Evolutionary conservation across 345 rosid genomes (phyloP).

Genomic region (Brassica juncea): DNA sequence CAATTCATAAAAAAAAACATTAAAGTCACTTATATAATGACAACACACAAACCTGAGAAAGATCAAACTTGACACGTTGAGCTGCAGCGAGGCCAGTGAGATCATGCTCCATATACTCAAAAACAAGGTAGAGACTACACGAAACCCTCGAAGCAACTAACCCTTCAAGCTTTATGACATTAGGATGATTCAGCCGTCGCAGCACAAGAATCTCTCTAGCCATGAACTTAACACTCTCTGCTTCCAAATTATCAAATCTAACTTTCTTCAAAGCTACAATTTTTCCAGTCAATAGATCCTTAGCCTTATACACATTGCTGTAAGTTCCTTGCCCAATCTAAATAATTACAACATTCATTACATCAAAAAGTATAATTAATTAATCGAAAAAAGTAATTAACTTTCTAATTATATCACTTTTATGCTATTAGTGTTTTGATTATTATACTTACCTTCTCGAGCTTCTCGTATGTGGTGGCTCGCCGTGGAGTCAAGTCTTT

Average conservation of each 20-base stretch:
- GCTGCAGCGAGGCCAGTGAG: conserved; percentile 78
- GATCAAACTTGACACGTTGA: conserved; percentile 73
- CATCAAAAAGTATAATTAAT: not conserved
- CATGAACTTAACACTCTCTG: conserved; percentile 94
- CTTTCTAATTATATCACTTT: conserved; percentile 2
- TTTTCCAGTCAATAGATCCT: conserved; percentile 76
- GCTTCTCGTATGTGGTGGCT: conserved; percentile 77
- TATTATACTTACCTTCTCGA: conserved; percentile 65
- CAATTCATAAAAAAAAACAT: not conserved
- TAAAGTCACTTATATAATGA: not conserved
- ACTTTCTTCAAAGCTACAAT: conserved; percentile 95
- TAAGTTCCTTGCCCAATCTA: conserved; percentile 98
- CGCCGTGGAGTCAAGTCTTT: conserved; percentile 78
- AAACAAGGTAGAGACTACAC: conserved; percentile 80
- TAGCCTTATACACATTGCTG: conserved; percentile 91
- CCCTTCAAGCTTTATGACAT: conserved; percentile 87
- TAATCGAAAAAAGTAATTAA: not conserved
- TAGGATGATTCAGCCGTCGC: conserved; percentile 73
- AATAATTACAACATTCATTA: not conserved
- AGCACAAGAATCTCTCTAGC: conserved; percentile 92
- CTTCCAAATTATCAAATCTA: conserved; percentile 86
- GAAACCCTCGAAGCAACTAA: conserved; percentile 90
- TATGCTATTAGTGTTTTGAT: not conserved
- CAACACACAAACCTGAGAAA: conserved; percentile 67
- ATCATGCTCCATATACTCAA: conserved; percentile 96